These are phyloP conservation scores for Iberis pinnata DNA, from an alignment of 345 rosid genomes.

Conservation along the genomic window DNA sequence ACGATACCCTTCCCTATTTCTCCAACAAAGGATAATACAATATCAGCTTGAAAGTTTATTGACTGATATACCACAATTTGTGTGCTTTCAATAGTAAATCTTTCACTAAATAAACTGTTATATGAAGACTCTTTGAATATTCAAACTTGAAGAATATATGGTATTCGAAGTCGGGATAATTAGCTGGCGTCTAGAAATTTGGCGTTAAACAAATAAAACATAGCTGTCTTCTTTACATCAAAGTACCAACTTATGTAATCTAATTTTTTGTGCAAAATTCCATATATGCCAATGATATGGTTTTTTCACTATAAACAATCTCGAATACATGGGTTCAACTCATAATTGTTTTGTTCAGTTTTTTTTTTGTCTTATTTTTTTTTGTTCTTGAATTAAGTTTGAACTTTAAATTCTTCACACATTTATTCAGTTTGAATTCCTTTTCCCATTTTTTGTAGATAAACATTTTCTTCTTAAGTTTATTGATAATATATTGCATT, in stretches of 20 bases:
- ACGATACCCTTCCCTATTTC: constrained; percentile 30
- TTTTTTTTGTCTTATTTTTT: background rate
- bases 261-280: background rate
- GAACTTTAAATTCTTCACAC: background rate
- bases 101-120: too few species aligned
- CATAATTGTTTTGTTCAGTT: too few species aligned
- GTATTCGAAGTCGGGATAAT: constrained; percentile 19
- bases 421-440: background rate
- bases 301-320: background rate
- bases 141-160: constrained; percentile 26
- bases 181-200: constrained; percentile 28
- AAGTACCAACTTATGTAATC: background rate
- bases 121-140: constrained; percentile 29
- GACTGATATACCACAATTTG: too few species aligned
- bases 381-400: background rate
- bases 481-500: too few species aligned
- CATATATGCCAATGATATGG: background rate
- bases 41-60: too few species aligned
- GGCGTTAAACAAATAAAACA: background rate
- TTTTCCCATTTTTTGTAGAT: too few species aligned
- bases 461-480: too few species aligned
- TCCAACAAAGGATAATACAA: background rate
- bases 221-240: constrained; percentile 20
- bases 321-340: constrained; percentile 1
- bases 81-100: too few species aligned